Evolutionary conservation across 1,284 basidiomycete species (phyloP), one percentile per base, ranked within the genome.

Genomic region (Schizophyllum commune): DNA sequence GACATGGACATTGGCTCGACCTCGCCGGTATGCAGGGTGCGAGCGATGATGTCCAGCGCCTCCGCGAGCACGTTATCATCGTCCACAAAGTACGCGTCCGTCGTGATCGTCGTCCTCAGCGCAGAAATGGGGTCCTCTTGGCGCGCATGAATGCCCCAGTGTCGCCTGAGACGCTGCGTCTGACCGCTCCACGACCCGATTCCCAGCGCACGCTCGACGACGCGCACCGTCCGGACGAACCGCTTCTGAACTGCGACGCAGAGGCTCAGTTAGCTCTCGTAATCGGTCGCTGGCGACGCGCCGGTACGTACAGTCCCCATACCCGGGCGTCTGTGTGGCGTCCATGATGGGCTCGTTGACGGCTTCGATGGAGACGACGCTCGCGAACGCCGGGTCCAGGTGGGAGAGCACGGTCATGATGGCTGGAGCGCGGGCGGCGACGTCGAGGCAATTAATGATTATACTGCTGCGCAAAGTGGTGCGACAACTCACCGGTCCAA

Each of bases 311-410:
- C 39, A 91, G 56, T 79, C 75, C 20, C 89, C 89, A 58, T 86
- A 85, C 19, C 78, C 81, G 0, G 89, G 89, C 0, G 89, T 91
- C 63, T 77, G 70, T 8, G 63, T 70, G 1, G 86, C 84, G 68
- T 91, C 73, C 85, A 83, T 85, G 64, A 88, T 83, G 0, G 88
- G 88, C 63, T 92, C 90, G 65, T 92, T 92, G 53, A 89, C 77
- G 1, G 89, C 89, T 67, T 91, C 79, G 34, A 92, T 88, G 0
- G 85, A 75, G 58, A 86, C 85, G n/a, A 88, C 88, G 32, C 75
- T 82, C 21, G 68, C 73, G 66, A 92, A 92, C 51, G 76, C 74
- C 5, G 88, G 78, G 68, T 92, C 85, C 19, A 88, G 72, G 66
- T 92, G 89, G 1, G 84, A 74, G 17, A 92, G 74, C 5, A 80